These are phyloP conservation scores for Vickermania ingenoplastis DNA, from an alignment of 208 protist genomes.

Conservation along the genomic window DNA sequence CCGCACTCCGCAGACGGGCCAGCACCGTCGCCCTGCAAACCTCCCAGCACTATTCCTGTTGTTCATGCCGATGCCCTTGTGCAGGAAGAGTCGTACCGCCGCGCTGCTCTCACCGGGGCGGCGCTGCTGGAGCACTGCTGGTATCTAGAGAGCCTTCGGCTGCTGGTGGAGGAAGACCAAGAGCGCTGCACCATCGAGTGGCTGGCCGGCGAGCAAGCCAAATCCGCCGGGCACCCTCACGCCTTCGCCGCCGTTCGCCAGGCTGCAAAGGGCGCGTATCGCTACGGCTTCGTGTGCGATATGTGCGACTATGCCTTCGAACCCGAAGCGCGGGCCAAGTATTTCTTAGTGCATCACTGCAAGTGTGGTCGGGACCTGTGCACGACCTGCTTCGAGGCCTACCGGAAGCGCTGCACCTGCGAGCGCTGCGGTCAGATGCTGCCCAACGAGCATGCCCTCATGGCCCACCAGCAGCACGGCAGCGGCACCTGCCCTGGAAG, in stretches of 20 bases:
- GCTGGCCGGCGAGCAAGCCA: conserved; percentile 69
- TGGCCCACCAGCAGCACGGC: conserved; percentile 26
- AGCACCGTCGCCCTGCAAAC: neutral
- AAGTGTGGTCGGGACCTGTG: conserved; percentile 79
- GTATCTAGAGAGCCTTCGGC: conserved; percentile 36
- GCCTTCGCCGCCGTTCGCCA: conserved; percentile 44
- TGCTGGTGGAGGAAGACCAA: conserved; percentile 61
- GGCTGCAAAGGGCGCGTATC: conserved; percentile 48
- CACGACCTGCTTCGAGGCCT: conserved; percentile 52
- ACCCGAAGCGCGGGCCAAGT: conserved; percentile 23
- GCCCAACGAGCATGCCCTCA: conserved; percentile 51
- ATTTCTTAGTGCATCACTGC: conserved; percentile 58
- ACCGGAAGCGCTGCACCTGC: conserved; percentile 57
- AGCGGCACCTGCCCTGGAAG: no score
- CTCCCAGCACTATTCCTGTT: neutral
- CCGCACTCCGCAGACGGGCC: neutral
- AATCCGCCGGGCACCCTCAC: conserved; percentile 67
- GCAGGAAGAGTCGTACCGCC: conserved; percentile 26
- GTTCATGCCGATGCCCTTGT: conserved; percentile 7
- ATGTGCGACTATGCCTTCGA: conserved; percentile 72
- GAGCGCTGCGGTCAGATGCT: conserved; percentile 40
- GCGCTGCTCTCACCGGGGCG: conserved; percentile 13
- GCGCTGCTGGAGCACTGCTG: conserved; percentile 51
- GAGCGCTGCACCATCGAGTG: conserved; percentile 67
- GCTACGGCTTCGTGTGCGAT: conserved; percentile 79